A percentile compares a stretch with the other conserved stretches of the same genome.
These are phyloP conservation scores for Phaeosphaeria sp. DNA, from an alignment of 2,329 filamentous ascomycete genomes.

Conservation along the genomic window DNA sequence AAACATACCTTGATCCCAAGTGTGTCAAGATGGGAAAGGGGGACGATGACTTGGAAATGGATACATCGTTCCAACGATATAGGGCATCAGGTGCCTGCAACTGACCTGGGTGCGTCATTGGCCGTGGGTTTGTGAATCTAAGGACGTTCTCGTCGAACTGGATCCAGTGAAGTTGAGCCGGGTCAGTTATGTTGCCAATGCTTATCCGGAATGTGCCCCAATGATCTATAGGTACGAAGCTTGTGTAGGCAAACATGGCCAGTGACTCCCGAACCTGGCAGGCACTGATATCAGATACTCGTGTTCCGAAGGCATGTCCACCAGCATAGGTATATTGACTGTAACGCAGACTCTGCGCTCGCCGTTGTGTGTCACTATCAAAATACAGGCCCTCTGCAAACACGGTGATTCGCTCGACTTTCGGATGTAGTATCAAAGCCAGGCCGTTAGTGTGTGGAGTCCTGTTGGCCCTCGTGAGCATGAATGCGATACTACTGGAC, in stretches of 20 bases:
- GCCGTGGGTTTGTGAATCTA: conserved; percentile 10
- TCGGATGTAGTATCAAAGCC: conserved; percentile 16
- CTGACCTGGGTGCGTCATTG: not conserved
- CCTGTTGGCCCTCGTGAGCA: not conserved
- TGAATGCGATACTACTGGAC: not conserved
- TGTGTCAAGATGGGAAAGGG: conserved; percentile 3
- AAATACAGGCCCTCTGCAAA: conserved; percentile 2
- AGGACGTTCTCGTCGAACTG: conserved; percentile 20
- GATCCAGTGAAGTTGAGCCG: not conserved
- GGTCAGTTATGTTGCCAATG: not conserved
- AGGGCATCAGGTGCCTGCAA: not conserved
- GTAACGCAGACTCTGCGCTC: not conserved
- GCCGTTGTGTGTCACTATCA: not conserved
- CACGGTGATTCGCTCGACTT: conserved; percentile 17
- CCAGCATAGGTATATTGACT: conserved; percentile 21
- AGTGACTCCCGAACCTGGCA: not conserved
- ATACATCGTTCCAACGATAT: conserved; percentile 25
- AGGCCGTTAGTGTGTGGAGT: not conserved
- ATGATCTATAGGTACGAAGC: conserved; percentile 10
- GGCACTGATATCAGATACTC: not conserved
- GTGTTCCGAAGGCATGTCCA: conserved; percentile 1
- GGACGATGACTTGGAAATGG: not conserved
- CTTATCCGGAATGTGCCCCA: conserved; percentile 2
- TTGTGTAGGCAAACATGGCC: not conserved
- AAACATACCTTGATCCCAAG: not conserved